Conservation (phyloP, 371 early-diverging fungal species). For the Sporodiniella umbellata region DNA sequence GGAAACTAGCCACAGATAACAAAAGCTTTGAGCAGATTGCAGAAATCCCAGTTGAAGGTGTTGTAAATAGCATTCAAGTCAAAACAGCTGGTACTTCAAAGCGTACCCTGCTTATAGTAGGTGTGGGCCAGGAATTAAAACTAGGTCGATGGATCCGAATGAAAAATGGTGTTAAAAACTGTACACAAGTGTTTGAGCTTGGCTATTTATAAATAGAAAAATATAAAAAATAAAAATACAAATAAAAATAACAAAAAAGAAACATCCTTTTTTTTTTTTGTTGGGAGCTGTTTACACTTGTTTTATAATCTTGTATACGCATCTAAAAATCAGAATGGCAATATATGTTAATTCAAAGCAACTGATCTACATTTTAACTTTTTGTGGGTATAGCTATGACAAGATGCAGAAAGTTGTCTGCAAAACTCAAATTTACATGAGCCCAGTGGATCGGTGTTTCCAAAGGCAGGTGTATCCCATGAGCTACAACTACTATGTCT, state of each 20-base stretch:
- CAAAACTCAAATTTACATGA: conserved; percentile 61
- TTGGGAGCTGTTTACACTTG: too few relatives aligned
- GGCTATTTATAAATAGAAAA: conserved; percentile 4
- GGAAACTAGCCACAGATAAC: conserved; percentile 76
- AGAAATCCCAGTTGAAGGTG: conserved; percentile 54
- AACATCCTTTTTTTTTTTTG: too few relatives aligned
- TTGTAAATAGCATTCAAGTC: conserved; percentile 52
- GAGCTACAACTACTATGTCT: conserved; percentile 31
- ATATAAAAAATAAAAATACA: background rate
- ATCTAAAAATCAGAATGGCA: too few relatives aligned
- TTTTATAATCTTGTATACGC: too few relatives aligned
- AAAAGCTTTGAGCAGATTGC: conserved; percentile 62
- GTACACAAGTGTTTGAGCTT: conserved; percentile 54
- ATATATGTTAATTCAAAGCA: too few relatives aligned
- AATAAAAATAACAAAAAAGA: background rate
- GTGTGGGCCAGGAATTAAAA: conserved; percentile 84
- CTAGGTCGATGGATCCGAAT: conserved; percentile 88
- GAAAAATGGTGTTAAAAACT: conserved; percentile 65
- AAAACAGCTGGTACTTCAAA: conserved; percentile 47
- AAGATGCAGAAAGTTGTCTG: conserved; percentile 75
- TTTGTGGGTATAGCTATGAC: conserved; percentile 29
- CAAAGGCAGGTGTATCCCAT: conserved; percentile 55
- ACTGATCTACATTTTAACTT: too few relatives aligned
- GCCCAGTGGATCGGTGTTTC: conserved; percentile 67
- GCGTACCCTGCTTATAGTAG: conserved; percentile 65